Evolutionary conservation across 345 rosid genomes (phyloP).

Genomic region (Reutealis trisperma): DNA sequence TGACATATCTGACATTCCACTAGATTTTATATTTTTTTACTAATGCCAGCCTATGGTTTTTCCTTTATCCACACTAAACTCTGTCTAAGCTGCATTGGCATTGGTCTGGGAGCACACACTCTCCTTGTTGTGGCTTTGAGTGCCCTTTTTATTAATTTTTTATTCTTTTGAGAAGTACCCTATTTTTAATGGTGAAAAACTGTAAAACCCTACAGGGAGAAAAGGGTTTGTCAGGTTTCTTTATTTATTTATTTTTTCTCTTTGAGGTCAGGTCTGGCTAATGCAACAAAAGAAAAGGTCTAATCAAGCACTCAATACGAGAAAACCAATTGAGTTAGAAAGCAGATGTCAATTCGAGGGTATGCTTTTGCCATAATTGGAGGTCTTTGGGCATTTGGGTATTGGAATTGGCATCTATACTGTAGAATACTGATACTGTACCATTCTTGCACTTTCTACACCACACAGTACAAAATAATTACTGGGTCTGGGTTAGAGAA

Average conservation of each 20-base stretch:
- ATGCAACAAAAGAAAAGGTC: constrained; percentile 27
- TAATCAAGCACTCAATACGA: constrained; percentile 42
- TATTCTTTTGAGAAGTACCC: background rate
- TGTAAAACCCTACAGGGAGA: background rate
- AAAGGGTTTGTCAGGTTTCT: constrained; percentile 24
- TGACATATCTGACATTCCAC: constrained; percentile 50
- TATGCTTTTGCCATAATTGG: constrained; percentile 14
- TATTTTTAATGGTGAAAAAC: constrained; percentile 12
- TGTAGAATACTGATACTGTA: background rate
- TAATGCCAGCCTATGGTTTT: constrained; percentile 11
- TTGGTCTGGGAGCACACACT: constrained; percentile 13
- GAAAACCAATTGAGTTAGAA: constrained; percentile 27
- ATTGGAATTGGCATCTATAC: background rate
- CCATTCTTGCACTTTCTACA: background rate
- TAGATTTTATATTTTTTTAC: constrained; percentile 29
- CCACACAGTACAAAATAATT: background rate
- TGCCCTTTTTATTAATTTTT: background rate
- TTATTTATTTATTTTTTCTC: background rate
- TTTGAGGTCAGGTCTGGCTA: constrained; percentile 1
- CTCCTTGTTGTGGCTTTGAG: constrained; percentile 18
- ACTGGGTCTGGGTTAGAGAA: background rate
- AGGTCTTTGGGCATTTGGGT: background rate
- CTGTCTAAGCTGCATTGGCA: background rate
- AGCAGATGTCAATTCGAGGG: constrained; percentile 32
- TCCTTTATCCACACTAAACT: constrained; percentile 4